Evolutionary conservation across 1,284 basidiomycete species (phyloP), one percentile per base, ranked within the genome.

Genomic region (Trichosporon faecale): DNA sequence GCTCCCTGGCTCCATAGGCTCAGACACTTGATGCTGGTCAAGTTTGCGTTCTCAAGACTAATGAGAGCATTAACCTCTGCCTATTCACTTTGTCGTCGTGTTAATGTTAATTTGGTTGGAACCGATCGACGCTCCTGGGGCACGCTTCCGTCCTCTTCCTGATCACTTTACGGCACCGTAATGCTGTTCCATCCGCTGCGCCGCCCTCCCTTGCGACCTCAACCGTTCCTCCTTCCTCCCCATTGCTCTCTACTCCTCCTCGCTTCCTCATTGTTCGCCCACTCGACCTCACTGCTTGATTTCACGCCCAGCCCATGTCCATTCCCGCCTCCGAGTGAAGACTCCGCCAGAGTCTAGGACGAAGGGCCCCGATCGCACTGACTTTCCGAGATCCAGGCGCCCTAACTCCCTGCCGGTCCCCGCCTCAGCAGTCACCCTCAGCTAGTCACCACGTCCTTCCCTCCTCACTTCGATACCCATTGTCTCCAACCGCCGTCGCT

Each of bases 151-250:
- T 29, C 11, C 57, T 31, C 57, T 33, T 29, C 57, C 57, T 33
- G 57, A 29, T n/a, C 57, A 61, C 57, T 31, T 61, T 61, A 61
- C 57, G 57, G 57, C 57, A 61, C 29, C 18, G 27, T 52, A 52
- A 31, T 31, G 57, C 57, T 61, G 57, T 31, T 61, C 27, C 27
- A 61, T 61, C 57, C 57, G 57, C 55, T 16, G 55, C 55, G 55
- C 29, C 57, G 57, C 57, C 29, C 29, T 33, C 27, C 49, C 49
- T 52, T 52, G 12, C 49, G 9, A 52, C 49, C 49, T 25, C 21
- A 21, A 52, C 49, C 8, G 21, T 9, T 52, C 23, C 49, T 52
- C 49, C 49, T 52, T 52, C 49, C 49, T 52, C 21, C 21, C 49
- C 49, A 52, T 52, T 11, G 23, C 49, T 52, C 49, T 23, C 49